Evolutionary conservation across 331 rosid species (phyloP), one percentile per base, ranked within the genome.

Genomic region (Quercus phellos): DNA sequence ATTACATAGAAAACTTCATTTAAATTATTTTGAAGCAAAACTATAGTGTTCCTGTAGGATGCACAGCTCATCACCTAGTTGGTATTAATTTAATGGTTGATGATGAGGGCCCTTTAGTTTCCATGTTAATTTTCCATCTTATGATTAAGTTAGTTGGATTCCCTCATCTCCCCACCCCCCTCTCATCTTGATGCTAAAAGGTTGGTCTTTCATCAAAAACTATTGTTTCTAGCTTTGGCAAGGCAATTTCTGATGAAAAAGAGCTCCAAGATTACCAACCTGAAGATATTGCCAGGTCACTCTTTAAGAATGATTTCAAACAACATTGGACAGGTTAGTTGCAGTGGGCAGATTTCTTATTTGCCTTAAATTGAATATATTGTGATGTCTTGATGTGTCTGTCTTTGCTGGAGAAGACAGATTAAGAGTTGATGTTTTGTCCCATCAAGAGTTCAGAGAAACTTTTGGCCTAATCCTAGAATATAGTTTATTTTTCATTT

Each of bases 151-250:
- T 24, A 24, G 1, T 24, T 24, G 24, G 1, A 24, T 24, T 24
- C 24, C 74, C 56, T 43, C 24, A 22, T 22, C 24, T 22, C 24
- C 24, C 24, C 24, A 22, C 24, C n/a, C 59, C 8, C 2, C 2
- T 0, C 0, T 0, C 30, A 3, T 38, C 61, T 74, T 26, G 29
- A 27, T 27, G 29, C 29, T 27, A 27, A 27, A 2, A 1, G 29
- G 29, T 27, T 27, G 29, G 29, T 27, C 29, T 27, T 27, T 27
- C 29, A 27, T 27, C 29, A 27, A 27, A 1, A 69, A 63, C 98
- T 72, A 92, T 92, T 81, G 99, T 97, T 78, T 94, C 98, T 81
- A 94, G 99, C 87, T 94, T 94, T 80, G 94, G 99, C 82, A 94
- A 86, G 90, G 90, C 94, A 73, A 85, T 94, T 73, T 92, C 98